Percentiles rank a stretch among this genome's conserved stretches.
Evolutionary conservation across 768 basidiomycete genomes (phyloP).

Genomic region (Asterophora lycoperdoides): DNA sequence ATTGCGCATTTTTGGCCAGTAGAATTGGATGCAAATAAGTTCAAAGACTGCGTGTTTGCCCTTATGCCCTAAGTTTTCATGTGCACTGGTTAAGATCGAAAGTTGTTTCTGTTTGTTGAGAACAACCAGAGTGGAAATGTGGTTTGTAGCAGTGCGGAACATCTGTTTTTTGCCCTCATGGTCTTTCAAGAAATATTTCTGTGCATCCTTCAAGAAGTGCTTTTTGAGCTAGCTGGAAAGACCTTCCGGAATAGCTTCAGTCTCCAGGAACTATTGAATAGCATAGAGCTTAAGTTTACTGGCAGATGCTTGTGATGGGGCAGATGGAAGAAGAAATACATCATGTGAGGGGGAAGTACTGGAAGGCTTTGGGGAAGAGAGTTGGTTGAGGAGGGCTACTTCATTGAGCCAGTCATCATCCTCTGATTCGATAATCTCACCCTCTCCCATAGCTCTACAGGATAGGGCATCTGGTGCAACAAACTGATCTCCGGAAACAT

Average conservation of each 20-base stretch:
- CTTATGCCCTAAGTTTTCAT: constrained; percentile 21
- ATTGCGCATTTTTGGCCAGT: constrained; percentile 25
- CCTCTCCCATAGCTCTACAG: not conserved
- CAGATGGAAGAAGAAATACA: not conserved
- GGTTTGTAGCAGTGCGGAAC: not conserved
- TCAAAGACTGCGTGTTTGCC: constrained; percentile 21
- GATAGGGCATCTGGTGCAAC: not conserved
- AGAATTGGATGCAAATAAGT: constrained; percentile 22
- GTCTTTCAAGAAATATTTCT: not conserved
- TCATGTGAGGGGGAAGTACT: not conserved
- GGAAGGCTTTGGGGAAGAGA: not conserved
- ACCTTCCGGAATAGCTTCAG: not conserved
- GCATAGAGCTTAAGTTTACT: not conserved
- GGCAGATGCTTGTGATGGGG: not conserved
- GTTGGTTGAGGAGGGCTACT: not conserved
- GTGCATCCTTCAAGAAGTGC: not conserved
- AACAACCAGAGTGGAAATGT: not conserved
- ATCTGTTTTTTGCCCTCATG: not conserved
- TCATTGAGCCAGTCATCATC: not conserved
- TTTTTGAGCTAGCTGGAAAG: not conserved
- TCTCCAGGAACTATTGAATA: not conserved
- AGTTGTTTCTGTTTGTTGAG: not conserved
- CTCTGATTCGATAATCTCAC: not conserved
- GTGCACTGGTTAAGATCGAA: constrained; percentile 12
- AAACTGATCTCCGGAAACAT: constrained; percentile 22